Evolutionary conservation across 305 asterid genomes (phyloP), one percentile per base, ranked within the genome.

Genomic region (Rubia balearica): DNA sequence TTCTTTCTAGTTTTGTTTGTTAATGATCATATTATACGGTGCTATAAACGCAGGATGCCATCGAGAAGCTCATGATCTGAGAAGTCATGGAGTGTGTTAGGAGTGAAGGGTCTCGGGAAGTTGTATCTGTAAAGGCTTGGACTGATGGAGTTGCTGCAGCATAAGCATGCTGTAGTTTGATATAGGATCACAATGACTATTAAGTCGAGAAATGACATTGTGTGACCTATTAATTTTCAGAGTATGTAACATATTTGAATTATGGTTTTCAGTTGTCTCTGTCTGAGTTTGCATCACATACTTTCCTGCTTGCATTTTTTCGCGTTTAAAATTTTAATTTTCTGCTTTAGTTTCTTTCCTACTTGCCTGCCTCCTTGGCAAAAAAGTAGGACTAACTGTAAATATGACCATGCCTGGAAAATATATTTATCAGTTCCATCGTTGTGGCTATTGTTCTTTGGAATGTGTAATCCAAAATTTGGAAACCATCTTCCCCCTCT

Each of bases 11-110:
- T 8, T 22, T 56, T 36, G 41, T 13, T 59, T 13, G 19, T 24
- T 45, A 4, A n/a, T 56, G 12, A 19, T 71, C 3, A 13, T 40
- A 30, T 55, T 22, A 16, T 51, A 51, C 14, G 17, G 62, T 57
- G 13, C 30, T 57, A 8, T 69, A 40, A 74, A n/a, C 27, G 17
- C 86, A 89, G 96, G 96, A 87, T 74, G 96, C 91, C 1, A 89
- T 89, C 33, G 92, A 89, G 83, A 87, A 89, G 84, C 92, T 87
- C 85, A 83, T 89, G 72, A 89, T 89, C 83, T 89, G 85, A 89
- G 64, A 9, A 9, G 73, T 38, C 78, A 75, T 69, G 70, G 73
- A 73, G 82, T 17, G 40, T 27, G 71, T 70, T 80, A 87, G 85
- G 96, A 78, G 72, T 88, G 96, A 88, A 78, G 87, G 87, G 92